phyloP scores from a whole-genome alignment of 2,329 filamentous ascomycete genomes.

The Aspergillus tamarii region DNA sequence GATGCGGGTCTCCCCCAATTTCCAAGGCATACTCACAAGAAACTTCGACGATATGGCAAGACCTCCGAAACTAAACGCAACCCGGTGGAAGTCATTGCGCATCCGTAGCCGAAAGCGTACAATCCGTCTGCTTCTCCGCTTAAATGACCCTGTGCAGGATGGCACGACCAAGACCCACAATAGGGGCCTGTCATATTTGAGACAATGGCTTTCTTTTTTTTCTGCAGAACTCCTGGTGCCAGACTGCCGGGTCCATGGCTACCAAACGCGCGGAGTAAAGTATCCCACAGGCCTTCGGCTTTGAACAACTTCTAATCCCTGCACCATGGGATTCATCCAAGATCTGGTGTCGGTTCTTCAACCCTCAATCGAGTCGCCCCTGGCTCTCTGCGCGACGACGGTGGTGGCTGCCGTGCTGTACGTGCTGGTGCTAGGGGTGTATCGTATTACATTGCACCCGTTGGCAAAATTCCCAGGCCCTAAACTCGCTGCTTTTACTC shows the following conservation, averaged over 20 bases:
- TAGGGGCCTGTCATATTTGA: slow-evolving; percentile 9
- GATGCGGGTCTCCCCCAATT: slow-evolving; percentile 3
- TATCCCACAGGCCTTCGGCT: neutral
- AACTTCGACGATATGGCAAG: slow-evolving; percentile 2
- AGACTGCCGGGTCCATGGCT: slow-evolving; percentile 5
- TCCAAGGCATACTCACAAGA: neutral
- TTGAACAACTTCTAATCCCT: slow-evolving; percentile 4
- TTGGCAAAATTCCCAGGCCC: slow-evolving; percentile 20
- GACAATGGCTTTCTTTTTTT: slow-evolving; percentile 4
- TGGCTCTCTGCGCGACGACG: neutral
- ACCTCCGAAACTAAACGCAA: neutral
- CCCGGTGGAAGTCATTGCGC: neutral
- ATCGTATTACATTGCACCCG: slow-evolving; percentile 18
- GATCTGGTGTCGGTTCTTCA: neutral
- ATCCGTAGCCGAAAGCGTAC: neutral
- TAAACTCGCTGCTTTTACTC: slow-evolving; percentile 17
- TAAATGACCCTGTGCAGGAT: neutral
- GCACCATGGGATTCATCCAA: slow-evolving; percentile 9
- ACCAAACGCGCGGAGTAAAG: neutral
- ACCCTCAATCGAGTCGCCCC: neutral
- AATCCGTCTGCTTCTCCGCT: neutral
- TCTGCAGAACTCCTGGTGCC: neutral
- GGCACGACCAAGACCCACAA: neutral
- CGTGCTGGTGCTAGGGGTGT: slow-evolving; percentile 3
- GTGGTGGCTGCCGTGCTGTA: neutral